Base-by-base conservation (phyloP, 1,284 basidiomycete genomes). In the Ganoderma leucocontextum region DNA sequence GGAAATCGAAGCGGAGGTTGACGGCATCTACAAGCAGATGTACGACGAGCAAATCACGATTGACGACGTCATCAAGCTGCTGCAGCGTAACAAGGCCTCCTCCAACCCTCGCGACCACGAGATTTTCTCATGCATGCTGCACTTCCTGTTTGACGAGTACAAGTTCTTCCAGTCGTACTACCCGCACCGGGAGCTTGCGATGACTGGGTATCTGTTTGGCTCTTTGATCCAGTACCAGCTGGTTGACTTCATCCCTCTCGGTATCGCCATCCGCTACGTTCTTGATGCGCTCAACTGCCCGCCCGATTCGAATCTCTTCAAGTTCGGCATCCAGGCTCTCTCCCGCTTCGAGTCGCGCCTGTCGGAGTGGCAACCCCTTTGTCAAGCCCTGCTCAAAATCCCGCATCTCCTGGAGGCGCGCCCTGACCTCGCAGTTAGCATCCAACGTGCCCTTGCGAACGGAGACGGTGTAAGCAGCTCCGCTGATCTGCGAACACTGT, bases 71-170 rank as follows among this genome's bases (percentile, higher is more conserved):
- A 93, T 99, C 70, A 82, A 87, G 25, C 91, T 97, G 79, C 89
- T 99, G 49, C 92, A 95, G 80, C 90, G 91, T 62, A 91, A 91
- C 83, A 95, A 97, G 78, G 89, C 89, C 65, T 98, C 97, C 33
- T 86, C 88, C 36, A 95, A 94, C 75, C 80, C 90, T 49, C 91
- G 92, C 71, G 96, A 99, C 75, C 95, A 97, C 78, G 95, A 99
- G 83, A 90, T 98, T 69, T 98, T 99, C 78, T 98, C 97, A 15
- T 99, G 97, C 87, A 97, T 98, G 89, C 91, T 99, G 63, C 97
- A 99, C 83, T 98, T 98, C 83, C 89, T 99, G 64, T 99, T 99
- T 81, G 98, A 99, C 89, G 98, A 99, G 84, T 98, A 98, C 89
- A 96, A 97, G 78, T 99, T 98, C 86, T 98, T 99, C 89, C 95